Evolutionary conservation across 2,329 filamentous ascomycete species (phyloP).

Genomic region (Chaetomiaceae sp.): DNA sequence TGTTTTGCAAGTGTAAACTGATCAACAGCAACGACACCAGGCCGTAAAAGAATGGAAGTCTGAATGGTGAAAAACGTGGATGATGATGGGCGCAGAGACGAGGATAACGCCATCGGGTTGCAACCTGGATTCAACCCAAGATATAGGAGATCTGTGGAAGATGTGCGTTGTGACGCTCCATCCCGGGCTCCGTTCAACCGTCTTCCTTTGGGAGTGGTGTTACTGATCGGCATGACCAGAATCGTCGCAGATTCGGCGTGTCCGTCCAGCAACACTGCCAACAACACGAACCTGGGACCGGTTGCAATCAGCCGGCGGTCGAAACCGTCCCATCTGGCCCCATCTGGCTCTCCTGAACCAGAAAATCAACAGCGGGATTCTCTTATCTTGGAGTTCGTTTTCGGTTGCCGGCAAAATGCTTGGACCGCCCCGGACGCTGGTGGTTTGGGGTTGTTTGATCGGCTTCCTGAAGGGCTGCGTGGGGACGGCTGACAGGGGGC

Average conservation of each 20-base stretch:
- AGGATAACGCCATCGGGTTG: constrained; percentile 13
- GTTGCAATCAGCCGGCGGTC: not conserved
- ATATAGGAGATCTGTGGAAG: not conserved
- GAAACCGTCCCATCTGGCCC: not conserved
- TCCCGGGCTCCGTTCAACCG: not conserved
- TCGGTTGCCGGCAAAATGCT: not conserved
- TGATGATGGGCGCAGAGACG: constrained; percentile 3
- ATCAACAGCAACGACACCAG: constrained; percentile 20
- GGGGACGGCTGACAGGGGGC: not conserved
- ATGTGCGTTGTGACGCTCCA: not conserved
- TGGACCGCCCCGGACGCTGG: not conserved
- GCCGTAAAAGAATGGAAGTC: constrained; percentile 13
- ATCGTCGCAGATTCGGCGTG: constrained; percentile 8
- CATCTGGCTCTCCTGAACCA: no score
- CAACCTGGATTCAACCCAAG: not conserved
- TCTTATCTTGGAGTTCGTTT: not conserved
- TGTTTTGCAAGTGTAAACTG: not conserved
- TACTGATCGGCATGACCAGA: constrained; percentile 2
- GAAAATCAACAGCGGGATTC: not conserved
- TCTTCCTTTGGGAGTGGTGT: not conserved
- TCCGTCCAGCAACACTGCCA: no score
- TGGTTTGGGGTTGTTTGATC: constrained; percentile 9
- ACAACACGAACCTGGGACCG: not conserved
- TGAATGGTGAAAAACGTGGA: not conserved
- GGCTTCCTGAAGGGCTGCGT: not conserved